Conservation (phyloP, 495 filamentous ascomycete genomes). For the Tetracladium marchalianum region DNA sequence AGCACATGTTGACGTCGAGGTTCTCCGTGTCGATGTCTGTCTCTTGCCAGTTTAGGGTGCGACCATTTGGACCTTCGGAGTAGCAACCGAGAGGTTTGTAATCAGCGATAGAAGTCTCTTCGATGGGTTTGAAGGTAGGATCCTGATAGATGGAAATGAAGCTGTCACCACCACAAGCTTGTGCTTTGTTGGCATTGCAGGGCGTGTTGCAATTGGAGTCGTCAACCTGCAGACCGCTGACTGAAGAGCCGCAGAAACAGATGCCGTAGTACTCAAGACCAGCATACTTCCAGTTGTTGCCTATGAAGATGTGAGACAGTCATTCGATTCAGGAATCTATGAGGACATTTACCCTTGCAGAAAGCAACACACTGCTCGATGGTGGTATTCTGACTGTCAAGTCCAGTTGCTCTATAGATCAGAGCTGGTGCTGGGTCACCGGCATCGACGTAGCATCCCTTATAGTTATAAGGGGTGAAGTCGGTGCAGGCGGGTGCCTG, state of each 20-base stretch:
- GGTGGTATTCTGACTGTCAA: slow-evolving; percentile 32
- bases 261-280: slow-evolving; percentile 44
- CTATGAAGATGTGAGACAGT: not conserved
- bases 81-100: slow-evolving; percentile 46
- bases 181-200: slow-evolving; percentile 33
- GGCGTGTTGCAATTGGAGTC: slow-evolving; percentile 33
- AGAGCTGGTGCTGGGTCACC: slow-evolving; percentile 24
- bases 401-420: slow-evolving; percentile 25
- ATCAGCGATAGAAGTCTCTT: slow-evolving; percentile 29
- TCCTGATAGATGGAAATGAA: slow-evolving; percentile 40
- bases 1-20: slow-evolving; percentile 27
- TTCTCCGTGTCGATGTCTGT: slow-evolving; percentile 23
- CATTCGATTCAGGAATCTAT: too few species aligned
- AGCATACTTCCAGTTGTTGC: slow-evolving; percentile 42
- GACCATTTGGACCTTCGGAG: slow-evolving; percentile 39
- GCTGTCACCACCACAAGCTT: slow-evolving; percentile 39
- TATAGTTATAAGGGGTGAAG: slow-evolving; percentile 40
- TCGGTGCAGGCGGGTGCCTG: slow-evolving; percentile 25
- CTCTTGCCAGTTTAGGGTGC: slow-evolving; percentile 38
- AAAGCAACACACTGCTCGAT: slow-evolving; percentile 39
- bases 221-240: slow-evolving; percentile 22
- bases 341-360: slow-evolving; percentile 33
- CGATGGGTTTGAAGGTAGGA: slow-evolving; percentile 35
- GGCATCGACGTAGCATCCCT: slow-evolving; percentile 38
- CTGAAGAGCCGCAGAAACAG: slow-evolving; percentile 42